A percentile compares a stretch with the other conserved stretches of the same genome.
Evolutionary conservation across 2,329 filamentous ascomycete species (phyloP).

Genomic region (Cladorrhinum sp.): DNA sequence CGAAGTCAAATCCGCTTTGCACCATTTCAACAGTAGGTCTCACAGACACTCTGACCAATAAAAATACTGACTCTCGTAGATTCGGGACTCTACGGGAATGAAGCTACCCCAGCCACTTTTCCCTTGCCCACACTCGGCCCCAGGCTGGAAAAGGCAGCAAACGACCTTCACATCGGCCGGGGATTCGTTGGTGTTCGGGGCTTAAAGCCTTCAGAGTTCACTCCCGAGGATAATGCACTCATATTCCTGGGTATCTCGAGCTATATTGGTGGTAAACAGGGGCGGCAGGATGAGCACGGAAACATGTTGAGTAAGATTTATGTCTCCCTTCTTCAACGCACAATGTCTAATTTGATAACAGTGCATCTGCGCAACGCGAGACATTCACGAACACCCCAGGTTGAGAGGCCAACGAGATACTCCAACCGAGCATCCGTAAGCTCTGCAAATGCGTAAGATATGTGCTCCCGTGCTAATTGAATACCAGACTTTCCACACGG

Average conservation of each 20-base stretch:
- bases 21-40: constrained; percentile 31
- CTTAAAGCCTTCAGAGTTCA: constrained; percentile 53
- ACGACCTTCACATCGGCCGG: constrained; percentile 56
- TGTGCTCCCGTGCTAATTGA: background rate
- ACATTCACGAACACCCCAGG: constrained; percentile 39
- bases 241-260: constrained; percentile 64
- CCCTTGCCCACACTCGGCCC: constrained; percentile 55
- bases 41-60: background rate
- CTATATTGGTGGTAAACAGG: constrained; percentile 59
- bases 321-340: background rate
- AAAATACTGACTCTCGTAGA: constrained; percentile 8
- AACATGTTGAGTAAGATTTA: constrained; percentile 57
- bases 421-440: constrained; percentile 25
- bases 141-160: constrained; percentile 49
- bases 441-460: background rate
- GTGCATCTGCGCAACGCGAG: constrained; percentile 59
- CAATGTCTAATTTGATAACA: constrained; percentile 46
- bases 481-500: constrained; percentile 64
- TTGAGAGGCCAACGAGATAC: constrained; percentile 23
- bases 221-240: constrained; percentile 59
- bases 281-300: constrained; percentile 59
- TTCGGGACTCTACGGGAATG: constrained; percentile 23
- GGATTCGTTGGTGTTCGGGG: constrained; percentile 66
- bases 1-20: constrained; percentile 30
- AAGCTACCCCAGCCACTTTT: constrained; percentile 49